Percentiles rank a stretch among this genome's conserved stretches.
These are phyloP conservation scores for Debaryomyces maramus DNA, from an alignment of 805 yeast species.

Conservation along the genomic window DNA sequence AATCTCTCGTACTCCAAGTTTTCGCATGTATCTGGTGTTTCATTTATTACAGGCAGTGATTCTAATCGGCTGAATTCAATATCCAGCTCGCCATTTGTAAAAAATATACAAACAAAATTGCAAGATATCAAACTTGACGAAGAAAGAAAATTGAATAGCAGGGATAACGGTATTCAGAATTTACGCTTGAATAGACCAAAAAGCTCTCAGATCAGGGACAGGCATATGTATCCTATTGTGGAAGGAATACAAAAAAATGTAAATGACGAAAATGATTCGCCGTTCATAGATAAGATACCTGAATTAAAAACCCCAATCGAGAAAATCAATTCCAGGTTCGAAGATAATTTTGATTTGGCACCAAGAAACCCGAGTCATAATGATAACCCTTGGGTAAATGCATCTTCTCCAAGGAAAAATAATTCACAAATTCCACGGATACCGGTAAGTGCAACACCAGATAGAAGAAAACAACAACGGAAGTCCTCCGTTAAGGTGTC, in stretches of 20 bases:
- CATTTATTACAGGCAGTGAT: conserved; percentile 13
- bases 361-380: neutral
- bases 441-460: conserved; percentile 6
- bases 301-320: neutral
- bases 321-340: neutral
- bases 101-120: conserved; percentile 24
- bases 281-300: conserved; percentile 13
- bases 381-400: neutral
- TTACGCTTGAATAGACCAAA: neutral
- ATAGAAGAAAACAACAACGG: conserved; percentile 16
- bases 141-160: neutral
- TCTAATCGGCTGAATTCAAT: conserved; percentile 5
- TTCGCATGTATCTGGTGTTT: conserved; percentile 29
- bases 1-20: conserved; percentile 39
- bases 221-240: conserved; percentile 4
- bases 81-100: conserved; percentile 29
- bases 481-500: conserved; percentile 39
- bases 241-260: conserved; percentile 3
- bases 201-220: neutral
- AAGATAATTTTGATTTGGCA: neutral
- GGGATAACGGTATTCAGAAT: neutral
- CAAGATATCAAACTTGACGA: conserved; percentile 13
- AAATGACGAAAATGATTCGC: conserved; percentile 17
- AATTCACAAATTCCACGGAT: neutral
- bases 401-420: neutral